phyloP scores from a whole-genome alignment of 768 basidiomycete genomes.

The Lentinula raphanica region DNA sequence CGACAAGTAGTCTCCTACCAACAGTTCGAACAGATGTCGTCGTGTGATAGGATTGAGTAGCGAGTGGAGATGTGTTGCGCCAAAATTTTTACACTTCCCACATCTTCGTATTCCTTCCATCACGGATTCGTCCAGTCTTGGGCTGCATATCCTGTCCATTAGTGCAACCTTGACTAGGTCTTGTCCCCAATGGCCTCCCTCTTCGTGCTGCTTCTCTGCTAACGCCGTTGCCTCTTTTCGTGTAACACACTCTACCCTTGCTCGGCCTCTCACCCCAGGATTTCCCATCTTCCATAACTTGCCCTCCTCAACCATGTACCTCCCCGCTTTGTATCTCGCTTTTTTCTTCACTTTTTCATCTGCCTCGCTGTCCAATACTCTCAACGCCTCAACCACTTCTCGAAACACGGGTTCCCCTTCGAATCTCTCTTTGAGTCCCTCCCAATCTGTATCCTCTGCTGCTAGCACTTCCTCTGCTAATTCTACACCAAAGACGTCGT shows the following conservation, averaged over 20 bases:
- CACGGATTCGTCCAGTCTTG: conserved; percentile 19
- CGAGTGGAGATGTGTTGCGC: conserved; percentile 10
- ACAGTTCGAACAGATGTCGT: conserved; percentile 13
- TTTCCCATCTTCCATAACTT: conserved; percentile 17
- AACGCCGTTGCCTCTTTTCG: too few species aligned
- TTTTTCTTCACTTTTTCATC: neutral
- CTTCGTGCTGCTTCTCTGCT: too few species aligned
- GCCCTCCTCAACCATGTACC: conserved; percentile 17
- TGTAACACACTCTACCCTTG: neutral
- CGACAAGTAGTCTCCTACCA: conserved; percentile 12
- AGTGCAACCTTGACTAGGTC: too few species aligned
- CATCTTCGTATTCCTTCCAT: conserved; percentile 18
- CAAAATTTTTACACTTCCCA: conserved; percentile 6
- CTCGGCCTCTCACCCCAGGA: neutral
- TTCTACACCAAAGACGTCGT: neutral
- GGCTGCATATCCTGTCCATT: conserved; percentile 9
- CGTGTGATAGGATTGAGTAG: conserved; percentile 27
- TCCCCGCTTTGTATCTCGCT: conserved; percentile 12
- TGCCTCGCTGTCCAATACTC: neutral
- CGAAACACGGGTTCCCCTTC: neutral
- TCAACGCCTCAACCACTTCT: conserved; percentile 3
- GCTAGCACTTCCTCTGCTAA: neutral
- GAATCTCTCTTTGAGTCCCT: neutral
- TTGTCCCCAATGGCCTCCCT: conserved; percentile 13
- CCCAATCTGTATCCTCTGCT: neutral